A percentile compares a stretch with the other conserved stretches of the same genome.
phyloP scores from a whole-genome alignment of 2,329 filamentous ascomycete genomes.

The Fusarium metavorans region DNA sequence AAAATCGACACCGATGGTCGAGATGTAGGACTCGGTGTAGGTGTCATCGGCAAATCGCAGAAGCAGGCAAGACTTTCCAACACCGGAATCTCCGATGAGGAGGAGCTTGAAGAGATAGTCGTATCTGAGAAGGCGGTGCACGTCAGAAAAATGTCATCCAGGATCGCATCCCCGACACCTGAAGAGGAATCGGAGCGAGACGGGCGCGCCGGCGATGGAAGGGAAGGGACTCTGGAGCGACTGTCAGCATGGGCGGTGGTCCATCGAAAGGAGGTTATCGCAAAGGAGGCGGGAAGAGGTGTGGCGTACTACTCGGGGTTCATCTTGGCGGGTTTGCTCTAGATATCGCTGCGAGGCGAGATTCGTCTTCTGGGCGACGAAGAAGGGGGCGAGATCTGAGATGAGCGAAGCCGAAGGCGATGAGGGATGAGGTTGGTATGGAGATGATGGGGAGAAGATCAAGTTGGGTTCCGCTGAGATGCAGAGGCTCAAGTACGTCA shows the following conservation, averaged over 20 bases:
- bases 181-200: conserved; percentile 1
- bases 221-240: conserved; percentile 41
- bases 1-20: conserved; percentile 99
- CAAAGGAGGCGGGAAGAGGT: conserved; percentile 41
- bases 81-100: conserved; percentile 99
- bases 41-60: conserved; percentile 98
- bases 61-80: conserved; percentile 99
- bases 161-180: conserved; percentile 19
- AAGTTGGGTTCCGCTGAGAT: conserved; percentile 42
- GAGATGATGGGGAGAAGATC: conserved; percentile 45
- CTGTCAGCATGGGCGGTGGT: conserved; percentile 40
- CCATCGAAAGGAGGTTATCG: conserved; percentile 48
- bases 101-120: conserved; percentile 99
- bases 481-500: conserved; percentile 52
- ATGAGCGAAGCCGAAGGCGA: conserved; percentile 25
- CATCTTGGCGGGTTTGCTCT: conserved; percentile 69
- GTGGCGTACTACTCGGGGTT: conserved; percentile 90
- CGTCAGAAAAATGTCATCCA: conserved; percentile 42
- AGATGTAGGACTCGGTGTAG: conserved; percentile 99
- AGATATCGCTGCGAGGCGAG: conserved; percentile 20
- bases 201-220: conserved; percentile 14
- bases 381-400: conserved; percentile 7
- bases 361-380: conserved; percentile 12
- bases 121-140: conserved; percentile 75
- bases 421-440: conserved; percentile 30